Conservation (phyloP, 768 basidiomycete species). For the Mycena kentingensis region DNA sequence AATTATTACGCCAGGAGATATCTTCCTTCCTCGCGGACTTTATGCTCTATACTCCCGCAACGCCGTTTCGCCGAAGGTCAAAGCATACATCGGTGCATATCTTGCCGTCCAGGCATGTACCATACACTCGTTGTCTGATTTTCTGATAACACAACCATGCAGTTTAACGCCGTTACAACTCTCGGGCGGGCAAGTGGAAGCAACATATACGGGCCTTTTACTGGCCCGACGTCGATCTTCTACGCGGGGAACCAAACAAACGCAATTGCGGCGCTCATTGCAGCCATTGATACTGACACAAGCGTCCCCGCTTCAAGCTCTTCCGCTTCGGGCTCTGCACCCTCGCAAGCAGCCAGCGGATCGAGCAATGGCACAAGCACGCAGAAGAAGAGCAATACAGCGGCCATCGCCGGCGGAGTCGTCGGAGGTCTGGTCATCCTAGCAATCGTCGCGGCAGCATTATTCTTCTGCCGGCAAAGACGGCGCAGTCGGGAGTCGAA, state of each 20-base stretch:
- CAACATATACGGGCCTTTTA: background rate
- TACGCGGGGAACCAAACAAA: background rate
- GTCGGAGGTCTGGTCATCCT: background rate
- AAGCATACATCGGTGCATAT: background rate
- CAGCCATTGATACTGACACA: background rate
- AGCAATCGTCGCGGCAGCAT: background rate
- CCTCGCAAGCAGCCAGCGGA: background rate
- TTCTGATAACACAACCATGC: background rate
- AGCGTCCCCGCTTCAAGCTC: background rate
- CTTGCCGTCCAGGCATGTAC: background rate
- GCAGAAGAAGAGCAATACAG: background rate
- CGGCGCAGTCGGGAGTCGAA: background rate
- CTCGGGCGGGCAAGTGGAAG: background rate
- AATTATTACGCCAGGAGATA: background rate
- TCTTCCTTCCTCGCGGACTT: background rate
- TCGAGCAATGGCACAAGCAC: background rate
- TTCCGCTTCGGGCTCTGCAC: background rate
- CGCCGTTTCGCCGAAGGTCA: background rate
- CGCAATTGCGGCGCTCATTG: slow-evolving; percentile 1
- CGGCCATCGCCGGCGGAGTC: background rate
- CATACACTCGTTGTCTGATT: background rate
- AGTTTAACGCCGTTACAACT: background rate
- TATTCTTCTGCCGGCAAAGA: background rate
- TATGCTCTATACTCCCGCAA: background rate
- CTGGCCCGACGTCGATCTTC: background rate